Conservation (phyloP, 2,329 filamentous ascomycete species). For the Fusarium compactum region DNA sequence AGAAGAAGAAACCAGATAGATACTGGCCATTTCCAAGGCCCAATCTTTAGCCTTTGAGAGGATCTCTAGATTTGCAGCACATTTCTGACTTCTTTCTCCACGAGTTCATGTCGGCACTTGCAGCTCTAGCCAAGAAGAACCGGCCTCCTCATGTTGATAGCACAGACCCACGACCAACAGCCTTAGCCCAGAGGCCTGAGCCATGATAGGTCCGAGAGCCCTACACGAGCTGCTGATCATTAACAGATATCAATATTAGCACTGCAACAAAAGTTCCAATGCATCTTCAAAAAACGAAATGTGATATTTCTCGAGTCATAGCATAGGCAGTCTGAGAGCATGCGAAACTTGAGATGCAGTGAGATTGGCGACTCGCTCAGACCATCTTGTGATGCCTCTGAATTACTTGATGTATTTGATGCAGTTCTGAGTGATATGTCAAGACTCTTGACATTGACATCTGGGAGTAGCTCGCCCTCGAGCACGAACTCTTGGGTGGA, state of each 20-base stretch:
- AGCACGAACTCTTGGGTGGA: neutral
- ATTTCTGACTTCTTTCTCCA: neutral
- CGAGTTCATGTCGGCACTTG: slow-evolving; percentile 2
- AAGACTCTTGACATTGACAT: neutral
- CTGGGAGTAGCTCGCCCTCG: neutral
- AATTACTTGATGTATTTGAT: neutral
- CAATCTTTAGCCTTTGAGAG: neutral
- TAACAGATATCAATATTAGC: neutral
- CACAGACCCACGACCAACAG: neutral
- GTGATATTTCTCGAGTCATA: neutral
- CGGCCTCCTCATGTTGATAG: neutral
- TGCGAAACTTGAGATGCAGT: neutral
- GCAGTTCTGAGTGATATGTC: neutral
- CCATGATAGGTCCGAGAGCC: neutral
- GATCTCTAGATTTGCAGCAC: neutral
- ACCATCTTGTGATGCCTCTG: neutral
- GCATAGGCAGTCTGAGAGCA: neutral
- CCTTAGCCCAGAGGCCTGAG: neutral
- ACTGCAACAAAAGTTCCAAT: neutral
- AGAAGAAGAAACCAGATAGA: neutral
- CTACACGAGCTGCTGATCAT: neutral
- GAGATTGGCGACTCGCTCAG: neutral
- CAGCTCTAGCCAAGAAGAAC: neutral
- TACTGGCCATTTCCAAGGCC: neutral
- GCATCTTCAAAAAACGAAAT: neutral